Percentiles rank a stretch among this genome's conserved stretches.
These are phyloP conservation scores for Penicillium sp. DNA, from an alignment of 2,329 filamentous ascomycete genomes.

Conservation along the genomic window DNA sequence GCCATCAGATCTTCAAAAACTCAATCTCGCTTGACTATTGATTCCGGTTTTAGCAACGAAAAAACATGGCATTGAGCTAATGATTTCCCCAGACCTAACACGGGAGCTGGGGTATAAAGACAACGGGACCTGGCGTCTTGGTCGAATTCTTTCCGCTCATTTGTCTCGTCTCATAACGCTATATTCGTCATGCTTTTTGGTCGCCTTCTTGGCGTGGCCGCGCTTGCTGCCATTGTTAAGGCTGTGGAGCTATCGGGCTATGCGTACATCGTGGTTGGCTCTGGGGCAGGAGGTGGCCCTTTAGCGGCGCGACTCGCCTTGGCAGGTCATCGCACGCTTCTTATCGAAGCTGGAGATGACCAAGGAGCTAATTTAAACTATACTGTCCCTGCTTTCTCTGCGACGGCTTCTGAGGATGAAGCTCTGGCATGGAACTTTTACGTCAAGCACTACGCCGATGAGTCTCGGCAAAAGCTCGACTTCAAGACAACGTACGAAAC, in stretches of 20 bases:
- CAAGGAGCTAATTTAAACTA: conserved; percentile 33
- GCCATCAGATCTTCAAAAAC: not conserved
- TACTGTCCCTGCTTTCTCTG: conserved; percentile 31
- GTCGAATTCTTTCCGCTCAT: not conserved
- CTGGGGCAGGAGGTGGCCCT: conserved; percentile 40
- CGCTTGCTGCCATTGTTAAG: conserved; percentile 13
- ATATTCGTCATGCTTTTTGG: conserved; percentile 11
- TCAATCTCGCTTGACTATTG: not conserved
- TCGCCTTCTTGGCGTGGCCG: conserved; percentile 15
- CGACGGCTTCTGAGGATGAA: conserved; percentile 32
- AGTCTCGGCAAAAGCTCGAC: conserved; percentile 30
- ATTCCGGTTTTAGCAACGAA: not conserved
- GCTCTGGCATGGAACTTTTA: conserved; percentile 38
- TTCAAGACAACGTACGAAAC: conserved; percentile 45
- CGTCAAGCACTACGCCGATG: conserved; percentile 37
- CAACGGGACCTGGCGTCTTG: not conserved
- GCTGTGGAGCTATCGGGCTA: conserved; percentile 32
- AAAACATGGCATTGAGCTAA: not conserved
- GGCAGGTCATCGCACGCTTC: conserved; percentile 36
- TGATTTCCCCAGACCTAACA: not conserved
- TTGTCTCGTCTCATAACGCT: not conserved
- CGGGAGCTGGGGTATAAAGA: not conserved
- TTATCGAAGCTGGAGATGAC: conserved; percentile 43
- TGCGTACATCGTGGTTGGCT: conserved; percentile 43
- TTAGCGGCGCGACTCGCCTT: conserved; percentile 38